These are phyloP conservation scores for Farysia itapuensis DNA, from an alignment of 1,284 basidiomycete species.

Conservation along the genomic window DNA sequence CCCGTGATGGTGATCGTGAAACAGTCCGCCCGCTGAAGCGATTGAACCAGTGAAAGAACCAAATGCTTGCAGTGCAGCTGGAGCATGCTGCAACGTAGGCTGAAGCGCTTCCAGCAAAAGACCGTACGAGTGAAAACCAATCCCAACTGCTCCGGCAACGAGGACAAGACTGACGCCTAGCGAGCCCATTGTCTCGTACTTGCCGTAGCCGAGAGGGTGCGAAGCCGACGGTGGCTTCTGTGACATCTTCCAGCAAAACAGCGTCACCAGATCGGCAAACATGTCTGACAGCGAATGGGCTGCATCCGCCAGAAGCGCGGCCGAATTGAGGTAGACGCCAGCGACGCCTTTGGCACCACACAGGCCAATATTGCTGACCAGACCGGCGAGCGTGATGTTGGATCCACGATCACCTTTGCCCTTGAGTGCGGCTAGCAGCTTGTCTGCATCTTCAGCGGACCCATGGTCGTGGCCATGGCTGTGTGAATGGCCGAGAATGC, in stretches of 20 bases:
- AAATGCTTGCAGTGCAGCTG: constrained; percentile 67
- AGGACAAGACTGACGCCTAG: constrained; percentile 79
- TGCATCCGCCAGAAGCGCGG: constrained; percentile 88
- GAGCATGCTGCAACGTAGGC: constrained; percentile 61
- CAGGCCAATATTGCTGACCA: constrained; percentile 80
- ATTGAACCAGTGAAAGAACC: constrained; percentile 66
- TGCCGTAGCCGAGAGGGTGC: constrained; percentile 83
- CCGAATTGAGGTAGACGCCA: constrained; percentile 68
- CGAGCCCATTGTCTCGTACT: constrained; percentile 91
- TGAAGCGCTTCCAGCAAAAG: constrained; percentile 72
- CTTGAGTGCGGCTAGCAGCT: constrained; percentile 54
- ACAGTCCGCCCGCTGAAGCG: constrained; percentile 62
- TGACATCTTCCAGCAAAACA: constrained; percentile 87
- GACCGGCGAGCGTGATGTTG: constrained; percentile 65
- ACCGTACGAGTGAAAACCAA: constrained; percentile 85
- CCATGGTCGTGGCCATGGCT: constrained; percentile 54
- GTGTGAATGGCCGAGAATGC: constrained; percentile 10
- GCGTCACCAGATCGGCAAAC: constrained; percentile 86
- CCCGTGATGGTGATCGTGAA: constrained; percentile 64
- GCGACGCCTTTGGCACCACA: constrained; percentile 76
- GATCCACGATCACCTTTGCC: constrained; percentile 53
- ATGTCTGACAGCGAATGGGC: constrained; percentile 87
- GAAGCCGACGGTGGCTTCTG: constrained; percentile 73
- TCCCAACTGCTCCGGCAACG: constrained; percentile 80
- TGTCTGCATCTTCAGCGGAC: constrained; percentile 57